Conservation (phyloP, 2,329 filamentous ascomycete genomes). For the Fusarium sp. region DNA sequence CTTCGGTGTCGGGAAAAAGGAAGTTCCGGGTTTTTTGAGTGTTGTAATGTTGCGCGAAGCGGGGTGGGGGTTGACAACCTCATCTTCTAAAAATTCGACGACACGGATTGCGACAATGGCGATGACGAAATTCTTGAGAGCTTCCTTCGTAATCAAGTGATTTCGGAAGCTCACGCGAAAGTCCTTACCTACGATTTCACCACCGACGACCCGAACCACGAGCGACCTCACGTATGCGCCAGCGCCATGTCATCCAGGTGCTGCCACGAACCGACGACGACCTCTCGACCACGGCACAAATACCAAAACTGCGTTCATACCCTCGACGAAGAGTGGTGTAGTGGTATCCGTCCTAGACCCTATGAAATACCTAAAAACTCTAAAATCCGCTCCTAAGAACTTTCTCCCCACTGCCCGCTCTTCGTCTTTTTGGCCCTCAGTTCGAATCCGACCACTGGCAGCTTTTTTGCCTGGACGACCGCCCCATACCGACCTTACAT, state of each 20-base stretch:
- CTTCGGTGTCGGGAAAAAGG: conserved; percentile 34
- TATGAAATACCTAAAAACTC: not conserved
- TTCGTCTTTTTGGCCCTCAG: not conserved
- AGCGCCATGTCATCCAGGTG: not conserved
- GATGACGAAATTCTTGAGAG: not conserved
- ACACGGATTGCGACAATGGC: not conserved
- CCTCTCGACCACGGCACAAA: not conserved
- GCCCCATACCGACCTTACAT: not conserved
- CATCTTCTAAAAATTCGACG: not conserved
- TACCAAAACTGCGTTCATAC: not conserved
- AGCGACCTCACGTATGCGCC: not conserved
- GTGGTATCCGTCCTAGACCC: not conserved
- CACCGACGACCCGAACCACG: not conserved
- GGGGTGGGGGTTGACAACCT: conserved; percentile 23
- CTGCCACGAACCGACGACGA: not conserved
- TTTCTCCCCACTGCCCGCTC: not conserved
- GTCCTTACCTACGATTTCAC: not conserved
- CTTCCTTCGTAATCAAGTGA: conserved; percentile 11
- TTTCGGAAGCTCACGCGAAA: not conserved
- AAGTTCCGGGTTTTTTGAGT: conserved; percentile 25
- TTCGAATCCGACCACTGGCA: not conserved
- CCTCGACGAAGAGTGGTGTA: conserved; percentile 5
- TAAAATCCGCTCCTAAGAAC: conserved; percentile 6
- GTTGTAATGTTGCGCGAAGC: conserved; percentile 1
- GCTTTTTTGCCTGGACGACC: not conserved